A percentile compares a stretch with the other conserved stretches of the same genome.
These are phyloP conservation scores for Luffa acutangula DNA, from an alignment of 306 rosid genomes.

Conservation along the genomic window DNA sequence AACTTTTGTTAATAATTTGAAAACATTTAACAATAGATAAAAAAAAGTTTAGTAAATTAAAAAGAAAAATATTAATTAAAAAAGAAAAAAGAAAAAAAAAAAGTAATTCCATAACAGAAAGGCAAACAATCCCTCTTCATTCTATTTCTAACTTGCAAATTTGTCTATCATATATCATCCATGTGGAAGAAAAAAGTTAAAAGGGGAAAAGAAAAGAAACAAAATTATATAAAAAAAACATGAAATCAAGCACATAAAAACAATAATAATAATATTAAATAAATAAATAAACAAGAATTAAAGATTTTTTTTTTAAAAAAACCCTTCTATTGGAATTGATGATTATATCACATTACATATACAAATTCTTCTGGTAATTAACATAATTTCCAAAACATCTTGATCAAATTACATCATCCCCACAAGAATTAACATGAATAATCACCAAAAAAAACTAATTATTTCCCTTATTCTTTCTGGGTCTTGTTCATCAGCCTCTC, in stretches of 20 bases:
- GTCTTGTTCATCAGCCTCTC: neutral
- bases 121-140: too few relatives aligned
- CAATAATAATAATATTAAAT: too few relatives aligned
- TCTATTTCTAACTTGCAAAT: too few relatives aligned
- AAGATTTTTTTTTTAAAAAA: too few relatives aligned
- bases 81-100: too few relatives aligned
- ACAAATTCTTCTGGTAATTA: neutral
- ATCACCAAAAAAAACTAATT: neutral
- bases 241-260: too few relatives aligned
- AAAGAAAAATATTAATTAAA: too few relatives aligned
- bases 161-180: neutral
- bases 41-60: neutral
- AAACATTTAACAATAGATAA: too few relatives aligned
- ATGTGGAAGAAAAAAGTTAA: too few relatives aligned
- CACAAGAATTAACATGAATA: neutral
- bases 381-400: neutral
- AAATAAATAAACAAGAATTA: neutral
- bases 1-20: neutral
- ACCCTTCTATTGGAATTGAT: neutral
- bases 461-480: neutral
- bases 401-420: neutral
- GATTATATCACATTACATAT: neutral
- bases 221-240: too few relatives aligned
- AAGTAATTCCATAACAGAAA: too few relatives aligned
- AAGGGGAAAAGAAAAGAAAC: too few relatives aligned